Evolutionary conservation across 2,329 filamentous ascomycete species (phyloP), one percentile per base, ranked within the genome.

Genomic region (Colletotrichum sp.): DNA sequence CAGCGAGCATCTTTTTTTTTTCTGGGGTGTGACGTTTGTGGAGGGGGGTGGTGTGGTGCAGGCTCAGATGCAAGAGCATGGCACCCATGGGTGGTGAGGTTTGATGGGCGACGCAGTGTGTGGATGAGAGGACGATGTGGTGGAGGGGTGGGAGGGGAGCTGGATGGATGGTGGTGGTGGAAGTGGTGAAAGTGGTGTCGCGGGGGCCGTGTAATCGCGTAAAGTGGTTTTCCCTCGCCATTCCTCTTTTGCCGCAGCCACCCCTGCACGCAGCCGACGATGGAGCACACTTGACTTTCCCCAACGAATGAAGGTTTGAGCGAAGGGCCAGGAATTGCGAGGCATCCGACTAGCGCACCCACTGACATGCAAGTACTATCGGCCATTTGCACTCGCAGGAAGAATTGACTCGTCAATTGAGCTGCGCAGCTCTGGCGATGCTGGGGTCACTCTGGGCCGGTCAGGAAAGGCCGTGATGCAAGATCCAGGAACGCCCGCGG

Each of bases 201-300:
- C 68, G 68, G 67, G 38, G 63, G 38, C 71, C 81, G 82, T 78
- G 77, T 79, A 75, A 81, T 81, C 83, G 83, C 82, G 83, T 84
- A 84, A 83, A 84, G 83, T 84, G 83, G 81, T 83, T 83, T 66
- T 68, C 26, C 30, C 63, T 69, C 43, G 65, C 52, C 24, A 56
- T 74, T 64, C 56, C 59, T 74, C 55, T 69, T 69, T 63, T 43
- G 73, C 55, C 64, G 75, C 75, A 82, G 71, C 79, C 61, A 80
- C 78, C 81, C 81, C 78, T 82, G 73, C 73, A 73, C 69, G 55
- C 69, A 69, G 69, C 73, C 73, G 75, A 67, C 43, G 69, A 72
- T 68, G 73, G 63, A 73, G 73, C 36, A 52, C 32, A 73, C 62
- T 73, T 59, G 69, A 69, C 70, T 61, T 59, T 75, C 28, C 63